Percentiles rank a stretch among this genome's conserved stretches.
phyloP scores from a whole-genome alignment of 2,329 filamentous ascomycete species.

The Onygenales sp. region DNA sequence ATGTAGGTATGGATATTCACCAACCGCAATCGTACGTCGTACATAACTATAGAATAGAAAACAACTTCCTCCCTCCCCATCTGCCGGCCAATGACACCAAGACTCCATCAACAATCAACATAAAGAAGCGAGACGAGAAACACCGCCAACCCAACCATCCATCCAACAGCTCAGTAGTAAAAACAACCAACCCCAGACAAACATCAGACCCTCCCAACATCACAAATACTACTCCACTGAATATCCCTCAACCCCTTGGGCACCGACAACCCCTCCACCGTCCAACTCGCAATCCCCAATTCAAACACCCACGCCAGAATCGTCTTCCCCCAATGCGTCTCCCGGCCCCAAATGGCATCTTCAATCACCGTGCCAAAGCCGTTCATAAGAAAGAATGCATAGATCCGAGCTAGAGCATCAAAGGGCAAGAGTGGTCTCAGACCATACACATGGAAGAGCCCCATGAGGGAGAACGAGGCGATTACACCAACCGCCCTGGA shows the following conservation, averaged over 20 bases:
- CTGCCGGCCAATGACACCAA: no score
- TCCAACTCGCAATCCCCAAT: constrained; percentile 18
- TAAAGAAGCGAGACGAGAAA: background rate
- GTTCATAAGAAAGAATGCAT: constrained; percentile 31
- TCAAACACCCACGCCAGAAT: constrained; percentile 20
- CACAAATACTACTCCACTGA: constrained; percentile 13
- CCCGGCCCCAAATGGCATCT: constrained; percentile 16
- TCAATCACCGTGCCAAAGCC: constrained; percentile 26
- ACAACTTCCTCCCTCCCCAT: no score
- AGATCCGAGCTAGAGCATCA: constrained; percentile 24
- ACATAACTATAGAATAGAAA: no score
- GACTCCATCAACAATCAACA: no score
- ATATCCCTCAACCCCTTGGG: constrained; percentile 15
- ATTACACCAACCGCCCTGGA: constrained; percentile 28
- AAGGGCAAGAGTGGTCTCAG: constrained; percentile 24
- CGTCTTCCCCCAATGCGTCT: constrained; percentile 15
- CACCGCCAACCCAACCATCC: background rate
- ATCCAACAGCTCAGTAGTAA: background rate
- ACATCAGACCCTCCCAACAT: constrained; percentile 7
- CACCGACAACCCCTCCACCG: constrained; percentile 16
- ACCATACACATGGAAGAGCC: constrained; percentile 30
- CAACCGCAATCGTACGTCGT: no score
- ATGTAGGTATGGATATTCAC: no score
- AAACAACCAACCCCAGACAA: background rate
- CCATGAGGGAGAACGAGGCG: constrained; percentile 31